Conservation (phyloP, 2,329 filamentous ascomycete genomes). For the Allantophomopsis lycopodina region DNA sequence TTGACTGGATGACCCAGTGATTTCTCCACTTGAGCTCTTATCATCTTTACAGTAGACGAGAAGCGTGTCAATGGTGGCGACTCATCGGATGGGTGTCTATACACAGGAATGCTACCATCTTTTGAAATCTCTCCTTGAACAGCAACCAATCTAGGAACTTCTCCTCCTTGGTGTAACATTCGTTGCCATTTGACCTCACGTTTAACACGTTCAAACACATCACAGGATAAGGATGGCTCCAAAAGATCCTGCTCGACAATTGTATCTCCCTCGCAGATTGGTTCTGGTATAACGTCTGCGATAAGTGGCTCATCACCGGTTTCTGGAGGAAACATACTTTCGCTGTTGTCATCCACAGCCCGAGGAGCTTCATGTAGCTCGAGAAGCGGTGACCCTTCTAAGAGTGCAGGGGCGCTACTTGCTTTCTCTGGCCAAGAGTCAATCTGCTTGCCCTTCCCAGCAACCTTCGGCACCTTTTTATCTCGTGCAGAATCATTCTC, state of each 20-base stretch:
- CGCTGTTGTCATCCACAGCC: too few species aligned
- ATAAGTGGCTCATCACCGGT: too few species aligned
- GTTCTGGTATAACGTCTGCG: conserved; percentile 6
- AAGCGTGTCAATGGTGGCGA: conserved; percentile 67
- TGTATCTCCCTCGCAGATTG: conserved; percentile 71
- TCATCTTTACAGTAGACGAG: conserved; percentile 53
- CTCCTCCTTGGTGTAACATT: conserved; percentile 85
- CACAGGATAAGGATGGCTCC: conserved; percentile 34
- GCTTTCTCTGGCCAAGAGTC: too few species aligned
- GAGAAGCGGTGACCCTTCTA: too few species aligned
- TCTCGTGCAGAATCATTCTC: conserved; percentile 1
- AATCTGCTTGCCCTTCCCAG: neutral
- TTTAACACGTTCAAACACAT: conserved; percentile 56
- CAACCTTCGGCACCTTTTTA: neutral
- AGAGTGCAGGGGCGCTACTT: neutral
- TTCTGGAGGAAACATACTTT: too few species aligned
- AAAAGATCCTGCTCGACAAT: conserved; percentile 59
- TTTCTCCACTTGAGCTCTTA: conserved; percentile 56
- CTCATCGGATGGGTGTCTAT: conserved; percentile 86
- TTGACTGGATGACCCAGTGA: conserved; percentile 71
- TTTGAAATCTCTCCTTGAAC: conserved; percentile 62
- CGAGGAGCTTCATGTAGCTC: too few species aligned
- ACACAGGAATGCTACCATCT: conserved; percentile 74
- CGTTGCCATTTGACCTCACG: conserved; percentile 75
- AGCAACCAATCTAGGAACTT: conserved; percentile 81